Conservation (phyloP, 2,329 filamentous ascomycete species). For the Epichloe scottii region DNA sequence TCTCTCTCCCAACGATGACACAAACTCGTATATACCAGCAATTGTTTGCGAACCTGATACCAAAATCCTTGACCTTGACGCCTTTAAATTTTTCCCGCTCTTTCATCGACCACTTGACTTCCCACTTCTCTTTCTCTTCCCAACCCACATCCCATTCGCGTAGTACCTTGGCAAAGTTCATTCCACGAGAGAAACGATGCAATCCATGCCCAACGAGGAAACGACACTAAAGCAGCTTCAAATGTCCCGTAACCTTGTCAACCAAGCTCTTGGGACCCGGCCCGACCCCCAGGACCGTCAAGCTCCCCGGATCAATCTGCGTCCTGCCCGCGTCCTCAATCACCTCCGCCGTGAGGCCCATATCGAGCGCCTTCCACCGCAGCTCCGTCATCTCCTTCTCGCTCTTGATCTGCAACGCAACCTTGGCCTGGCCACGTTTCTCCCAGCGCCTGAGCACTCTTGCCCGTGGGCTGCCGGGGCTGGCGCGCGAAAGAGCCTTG, state of each 20-base stretch:
- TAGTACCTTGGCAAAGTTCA: too few species aligned
- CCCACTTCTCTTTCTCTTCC: too few species aligned
- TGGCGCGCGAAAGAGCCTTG: slow-evolving; percentile 59
- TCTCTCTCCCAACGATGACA: neutral
- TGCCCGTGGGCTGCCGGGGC: slow-evolving; percentile 40
- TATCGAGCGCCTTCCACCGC: slow-evolving; percentile 65
- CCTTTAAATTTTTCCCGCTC: neutral
- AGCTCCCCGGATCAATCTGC: slow-evolving; percentile 86
- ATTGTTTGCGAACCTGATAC: neutral
- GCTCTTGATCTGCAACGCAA: slow-evolving; percentile 78
- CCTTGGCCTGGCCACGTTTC: slow-evolving; percentile 74
- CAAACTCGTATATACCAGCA: neutral
- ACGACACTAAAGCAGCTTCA: slow-evolving; percentile 62
- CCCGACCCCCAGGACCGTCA: slow-evolving; percentile 79
- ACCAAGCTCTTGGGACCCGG: slow-evolving; percentile 76
- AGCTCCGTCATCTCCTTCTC: slow-evolving; percentile 68
- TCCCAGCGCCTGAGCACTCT: slow-evolving; percentile 76
- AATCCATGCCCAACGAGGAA: neutral
- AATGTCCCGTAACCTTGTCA: slow-evolving; percentile 69
- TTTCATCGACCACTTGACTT: too few species aligned
- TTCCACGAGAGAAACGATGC: too few species aligned
- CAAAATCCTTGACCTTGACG: neutral
- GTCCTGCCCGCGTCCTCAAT: slow-evolving; percentile 94
- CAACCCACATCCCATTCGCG: too few species aligned
- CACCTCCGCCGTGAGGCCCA: slow-evolving; percentile 79